These are phyloP conservation scores for Pouteria campechiana DNA, from an alignment of 179 eudicot species.

Conservation along the genomic window DNA sequence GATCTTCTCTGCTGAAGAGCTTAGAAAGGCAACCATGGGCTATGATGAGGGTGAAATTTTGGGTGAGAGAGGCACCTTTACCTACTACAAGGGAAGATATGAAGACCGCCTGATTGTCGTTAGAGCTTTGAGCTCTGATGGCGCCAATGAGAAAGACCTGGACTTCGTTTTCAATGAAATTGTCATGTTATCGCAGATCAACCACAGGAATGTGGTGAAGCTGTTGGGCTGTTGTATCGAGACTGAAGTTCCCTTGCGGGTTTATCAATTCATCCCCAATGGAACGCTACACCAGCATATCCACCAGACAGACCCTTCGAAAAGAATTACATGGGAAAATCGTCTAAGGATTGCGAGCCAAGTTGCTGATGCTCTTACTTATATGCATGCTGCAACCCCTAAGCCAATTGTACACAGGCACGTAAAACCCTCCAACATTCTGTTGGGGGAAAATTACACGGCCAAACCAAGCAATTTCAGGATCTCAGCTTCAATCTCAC, in stretches of 20 bases:
- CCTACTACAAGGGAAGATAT: slow-evolving; percentile 10
- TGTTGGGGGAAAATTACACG: slow-evolving; percentile 16
- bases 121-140: too few species aligned
- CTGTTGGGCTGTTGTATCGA: slow-evolving; percentile 32
- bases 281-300: slow-evolving; percentile 30
- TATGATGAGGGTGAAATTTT: slow-evolving; percentile 5
- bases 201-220: slow-evolving; percentile 27
- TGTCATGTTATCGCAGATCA: slow-evolving; percentile 24
- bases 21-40: slow-evolving; percentile 10
- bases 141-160: slow-evolving; percentile 4
- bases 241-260: slow-evolving; percentile 23
- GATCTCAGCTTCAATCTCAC: slow-evolving; percentile 16
- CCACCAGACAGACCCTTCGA: too few species aligned
- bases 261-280: slow-evolving; percentile 26
- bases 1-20: neutral
- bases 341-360: slow-evolving; percentile 24
- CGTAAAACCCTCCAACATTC: slow-evolving; percentile 29
- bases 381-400: slow-evolving; percentile 24
- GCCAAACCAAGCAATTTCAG: slow-evolving; percentile 35
- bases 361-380: slow-evolving; percentile 28
- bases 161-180: slow-evolving; percentile 25
- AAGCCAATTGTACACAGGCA: slow-evolving; percentile 31
- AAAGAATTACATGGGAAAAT: slow-evolving; percentile 16
- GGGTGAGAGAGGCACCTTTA: slow-evolving; percentile 11
- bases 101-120: slow-evolving; percentile 14